These are phyloP conservation scores for Aspergillus sojae DNA, from an alignment of 2,329 filamentous ascomycete species.

Conservation along the genomic window DNA sequence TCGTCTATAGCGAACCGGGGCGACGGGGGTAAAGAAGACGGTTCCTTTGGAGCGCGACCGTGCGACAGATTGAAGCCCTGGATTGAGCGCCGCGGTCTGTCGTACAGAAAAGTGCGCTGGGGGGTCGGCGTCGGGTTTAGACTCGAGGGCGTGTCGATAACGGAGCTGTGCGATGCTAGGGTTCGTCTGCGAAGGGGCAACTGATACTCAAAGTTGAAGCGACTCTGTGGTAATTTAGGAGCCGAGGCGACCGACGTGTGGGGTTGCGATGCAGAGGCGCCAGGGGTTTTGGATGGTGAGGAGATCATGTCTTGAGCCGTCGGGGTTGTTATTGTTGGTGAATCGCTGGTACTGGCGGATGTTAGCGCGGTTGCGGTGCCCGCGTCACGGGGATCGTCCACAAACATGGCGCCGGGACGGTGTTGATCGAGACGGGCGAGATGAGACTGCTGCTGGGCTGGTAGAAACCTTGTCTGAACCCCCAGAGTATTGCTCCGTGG, in stretches of 20 bases:
- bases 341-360: conserved; percentile 18
- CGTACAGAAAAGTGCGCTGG: conserved; percentile 43
- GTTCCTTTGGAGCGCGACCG: conserved; percentile 22
- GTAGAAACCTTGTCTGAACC: conserved; percentile 1
- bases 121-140: conserved; percentile 49
- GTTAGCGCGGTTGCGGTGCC: conserved; percentile 30
- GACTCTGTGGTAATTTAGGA: conserved; percentile 25
- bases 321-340: conserved; percentile 9
- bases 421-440: not conserved
- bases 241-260: conserved; percentile 40
- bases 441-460: not conserved
- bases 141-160: not conserved
- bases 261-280: conserved; percentile 30
- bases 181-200: conserved; percentile 24
- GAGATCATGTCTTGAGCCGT: conserved; percentile 8
- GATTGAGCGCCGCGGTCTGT: conserved; percentile 35
- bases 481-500: conserved; percentile 5
- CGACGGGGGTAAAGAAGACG: conserved; percentile 19
- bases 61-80: conserved; percentile 27
- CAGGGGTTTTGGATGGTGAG: conserved; percentile 3
- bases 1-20: conserved; percentile 16
- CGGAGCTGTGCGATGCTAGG: conserved; percentile 22
- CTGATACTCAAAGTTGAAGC: conserved; percentile 28
- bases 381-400: conserved; percentile 33
- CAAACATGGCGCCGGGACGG: conserved; percentile 12